Base-by-base conservation (phyloP, 2,329 filamentous ascomycete genomes). In the Botrytis fragariae region DNA sequence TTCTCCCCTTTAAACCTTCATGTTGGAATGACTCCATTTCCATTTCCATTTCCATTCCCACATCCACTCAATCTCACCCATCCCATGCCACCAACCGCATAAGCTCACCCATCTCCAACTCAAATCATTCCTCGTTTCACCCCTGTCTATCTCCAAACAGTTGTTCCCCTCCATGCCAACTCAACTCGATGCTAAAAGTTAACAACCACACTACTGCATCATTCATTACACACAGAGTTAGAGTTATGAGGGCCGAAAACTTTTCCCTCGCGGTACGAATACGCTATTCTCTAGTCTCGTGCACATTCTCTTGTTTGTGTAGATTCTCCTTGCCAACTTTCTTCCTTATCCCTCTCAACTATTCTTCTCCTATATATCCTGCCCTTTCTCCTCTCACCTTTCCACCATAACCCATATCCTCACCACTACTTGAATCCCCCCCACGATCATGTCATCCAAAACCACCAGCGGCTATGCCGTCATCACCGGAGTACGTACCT, bases 371-470 rank as follows among this genome's bases (percentile, higher is more conserved):
- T 12, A 16, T 16, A 7, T n/a, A 5, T n/a, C 48, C 12, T 3
- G 3, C 4, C 2, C 4, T 54, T 25, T 54, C 3, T 3, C 25
- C 5, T n/a, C 25, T n/a, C 25, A 1, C 1, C 25, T n/a, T 1
- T 18, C n/a, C 6, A 29, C 14, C 12, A 54, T 0, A 54, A n/a
- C 12, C 51, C 14, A 54, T 6, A 54, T 29, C n/a, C 6, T 29
- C 51, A 54, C 25, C 5, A 7, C 48, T 2, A n/a, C n/a, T n/a
- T n/a, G n/a, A n/a, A n/a, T n/a, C n/a, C n/a, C n/a, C n/a, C n/a
- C n/a, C n/a, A n/a, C n/a, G n/a, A n/a, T n/a, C n/a, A n/a, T n/a
- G n/a, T n/a, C n/a, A n/a, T n/a, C 14, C 51, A 54, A 54, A 54
- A 16, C n/a, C 14, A n/a, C 51, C 25, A 54, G 51, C 14, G n/a